Conservation (phyloP, 2,329 filamentous ascomycete species). For the Alternaria triticimaculans region DNA sequence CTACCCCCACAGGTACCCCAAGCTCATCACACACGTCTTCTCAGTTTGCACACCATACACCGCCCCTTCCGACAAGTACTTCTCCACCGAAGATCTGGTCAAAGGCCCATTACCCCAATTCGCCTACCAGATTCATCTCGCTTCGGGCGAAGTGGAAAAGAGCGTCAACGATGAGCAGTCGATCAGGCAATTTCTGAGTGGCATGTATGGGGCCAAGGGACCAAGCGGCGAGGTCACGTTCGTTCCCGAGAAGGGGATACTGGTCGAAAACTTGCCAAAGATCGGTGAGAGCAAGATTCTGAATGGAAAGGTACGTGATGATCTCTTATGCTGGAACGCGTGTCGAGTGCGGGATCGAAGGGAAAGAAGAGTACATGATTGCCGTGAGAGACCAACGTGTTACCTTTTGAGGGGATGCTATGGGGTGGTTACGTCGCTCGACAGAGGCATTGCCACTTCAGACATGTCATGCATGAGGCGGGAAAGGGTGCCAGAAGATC, state of each 20-base stretch:
- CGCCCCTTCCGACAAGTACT: constrained; percentile 60
- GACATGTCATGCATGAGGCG: constrained; percentile 1
- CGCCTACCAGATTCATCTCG: constrained; percentile 83
- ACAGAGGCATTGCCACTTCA: not conserved
- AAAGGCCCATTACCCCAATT: constrained; percentile 70
- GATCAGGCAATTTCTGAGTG: constrained; percentile 73
- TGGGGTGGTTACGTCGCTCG: not conserved
- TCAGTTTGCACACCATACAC: constrained; percentile 77
- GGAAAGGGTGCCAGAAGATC: constrained; percentile 1
- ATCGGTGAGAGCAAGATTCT: constrained; percentile 67
- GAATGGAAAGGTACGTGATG: constrained; percentile 61
- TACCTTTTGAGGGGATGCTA: not conserved
- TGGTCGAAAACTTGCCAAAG: constrained; percentile 67
- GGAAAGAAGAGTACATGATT: not conserved
- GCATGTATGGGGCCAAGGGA: constrained; percentile 71
- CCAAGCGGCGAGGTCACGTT: constrained; percentile 65
- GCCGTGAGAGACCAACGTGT: not conserved
- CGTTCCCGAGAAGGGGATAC: constrained; percentile 65
- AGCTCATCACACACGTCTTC: constrained; percentile 77
- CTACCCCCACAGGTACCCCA: constrained; percentile 53
- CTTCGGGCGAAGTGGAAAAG: constrained; percentile 63
- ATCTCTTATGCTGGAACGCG: constrained; percentile 8
- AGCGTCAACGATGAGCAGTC: constrained; percentile 61
- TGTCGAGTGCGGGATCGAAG: not conserved
- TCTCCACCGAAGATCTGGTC: constrained; percentile 67